A percentile compares a stretch with the other conserved stretches of the same genome.
phyloP scores from a whole-genome alignment of 1,284 basidiomycete genomes.

The Moesziomyces antarcticus region DNA sequence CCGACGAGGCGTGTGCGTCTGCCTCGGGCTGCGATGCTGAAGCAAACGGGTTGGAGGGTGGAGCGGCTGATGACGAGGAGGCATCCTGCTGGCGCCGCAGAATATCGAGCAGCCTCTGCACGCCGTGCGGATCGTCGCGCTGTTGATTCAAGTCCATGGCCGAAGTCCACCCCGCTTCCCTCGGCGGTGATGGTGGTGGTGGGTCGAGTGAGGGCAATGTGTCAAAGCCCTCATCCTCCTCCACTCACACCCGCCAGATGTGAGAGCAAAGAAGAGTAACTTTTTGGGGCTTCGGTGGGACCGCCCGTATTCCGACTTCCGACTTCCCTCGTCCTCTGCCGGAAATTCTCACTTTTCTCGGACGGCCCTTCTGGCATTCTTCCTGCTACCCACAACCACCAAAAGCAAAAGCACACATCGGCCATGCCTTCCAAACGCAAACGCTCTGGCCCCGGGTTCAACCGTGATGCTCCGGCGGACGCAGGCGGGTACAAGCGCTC shows the following conservation, averaged over 20 bases:
- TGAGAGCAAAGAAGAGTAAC: not conserved
- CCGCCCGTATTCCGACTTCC: slow-evolving; percentile 6
- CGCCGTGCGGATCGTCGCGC: slow-evolving; percentile 41
- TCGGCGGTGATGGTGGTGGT: not conserved
- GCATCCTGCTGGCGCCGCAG: slow-evolving; percentile 42
- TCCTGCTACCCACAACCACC: not conserved
- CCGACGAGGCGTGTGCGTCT: slow-evolving; percentile 3
- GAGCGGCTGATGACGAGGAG: slow-evolving; percentile 7
- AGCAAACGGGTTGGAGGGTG: slow-evolving; percentile 1
- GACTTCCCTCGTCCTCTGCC: slow-evolving; percentile 1
- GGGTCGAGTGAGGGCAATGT: not conserved
- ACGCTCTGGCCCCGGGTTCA: slow-evolving; percentile 36
- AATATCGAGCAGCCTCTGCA: slow-evolving; percentile 33
- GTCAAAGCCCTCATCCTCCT: slow-evolving; percentile 2
- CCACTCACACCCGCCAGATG: not conserved
- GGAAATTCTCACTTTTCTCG: no score
- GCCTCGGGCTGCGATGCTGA: slow-evolving; percentile 11
- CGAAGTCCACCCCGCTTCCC: not conserved
- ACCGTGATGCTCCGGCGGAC: slow-evolving; percentile 23
- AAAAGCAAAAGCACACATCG: no score
- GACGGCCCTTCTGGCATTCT: not conserved
- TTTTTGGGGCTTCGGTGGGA: slow-evolving; percentile 3
- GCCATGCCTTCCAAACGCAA: slow-evolving; percentile 47
- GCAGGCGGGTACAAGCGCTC: slow-evolving; percentile 12
- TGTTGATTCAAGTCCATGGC: slow-evolving; percentile 23